phyloP scores from a whole-genome alignment of 805 yeast genomes.

The Metschnikowia orientalis region DNA sequence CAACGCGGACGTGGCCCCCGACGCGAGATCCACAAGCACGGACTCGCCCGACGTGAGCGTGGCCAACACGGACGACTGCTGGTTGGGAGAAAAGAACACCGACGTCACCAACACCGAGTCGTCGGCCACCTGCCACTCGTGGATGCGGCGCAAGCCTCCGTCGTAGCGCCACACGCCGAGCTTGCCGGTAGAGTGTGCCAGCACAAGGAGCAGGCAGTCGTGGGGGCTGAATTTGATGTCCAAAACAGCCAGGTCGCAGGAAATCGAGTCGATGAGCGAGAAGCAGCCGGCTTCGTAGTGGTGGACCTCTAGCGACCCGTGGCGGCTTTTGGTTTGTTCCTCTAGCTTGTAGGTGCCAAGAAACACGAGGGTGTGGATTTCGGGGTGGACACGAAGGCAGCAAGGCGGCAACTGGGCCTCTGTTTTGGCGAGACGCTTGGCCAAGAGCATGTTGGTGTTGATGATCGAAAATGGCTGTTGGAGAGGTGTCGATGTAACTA shows the following conservation, averaged over 20 bases:
- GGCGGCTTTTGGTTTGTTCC: constrained; percentile 47
- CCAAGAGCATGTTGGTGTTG: constrained; percentile 5
- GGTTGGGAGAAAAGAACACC: constrained; percentile 48
- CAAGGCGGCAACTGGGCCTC: constrained; percentile 76
- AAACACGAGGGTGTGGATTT: constrained; percentile 44
- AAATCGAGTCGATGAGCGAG: constrained; percentile 12
- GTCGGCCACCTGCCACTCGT: constrained; percentile 44
- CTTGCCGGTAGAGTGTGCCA: constrained; percentile 82
- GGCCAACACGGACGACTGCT: constrained; percentile 37
- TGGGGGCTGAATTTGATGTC: constrained; percentile 69
- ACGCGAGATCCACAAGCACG: constrained; percentile 35
- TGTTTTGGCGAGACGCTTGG: constrained; percentile 16
- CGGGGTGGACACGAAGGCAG: constrained; percentile 58
- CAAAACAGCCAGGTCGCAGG: constrained; percentile 60
- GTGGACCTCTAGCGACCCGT: constrained; percentile 56
- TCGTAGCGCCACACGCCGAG: constrained; percentile 54
- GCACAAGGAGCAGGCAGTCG: constrained; percentile 44
- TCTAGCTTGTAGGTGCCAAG: constrained; percentile 82
- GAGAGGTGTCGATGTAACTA: constrained; percentile 1
- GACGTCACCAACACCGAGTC: constrained; percentile 57
- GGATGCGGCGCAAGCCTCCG: constrained; percentile 16
- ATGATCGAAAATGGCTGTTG: background rate
- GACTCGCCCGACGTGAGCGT: constrained; percentile 70
- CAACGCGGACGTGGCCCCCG: constrained; percentile 20
- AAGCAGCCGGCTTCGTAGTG: constrained; percentile 18